Evolutionary conservation across 2,329 filamentous ascomycete genomes (phyloP).

Genomic region (Talaromyces albobiverticillius): DNA sequence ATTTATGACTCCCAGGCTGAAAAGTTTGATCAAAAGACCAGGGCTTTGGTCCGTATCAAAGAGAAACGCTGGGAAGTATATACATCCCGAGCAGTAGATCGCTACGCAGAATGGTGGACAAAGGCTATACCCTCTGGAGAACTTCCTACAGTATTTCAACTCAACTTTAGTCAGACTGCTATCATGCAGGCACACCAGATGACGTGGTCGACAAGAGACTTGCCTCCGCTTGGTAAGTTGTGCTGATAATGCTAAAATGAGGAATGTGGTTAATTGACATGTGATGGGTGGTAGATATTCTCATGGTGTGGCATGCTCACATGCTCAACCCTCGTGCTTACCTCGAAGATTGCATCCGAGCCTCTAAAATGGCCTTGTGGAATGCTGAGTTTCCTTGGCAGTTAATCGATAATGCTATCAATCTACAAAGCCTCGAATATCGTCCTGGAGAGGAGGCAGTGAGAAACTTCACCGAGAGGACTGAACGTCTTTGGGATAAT

Average conservation of each 20-base stretch:
- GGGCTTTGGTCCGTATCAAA: not conserved
- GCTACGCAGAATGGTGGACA: conserved; percentile 8
- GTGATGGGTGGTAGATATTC: conserved; percentile 52
- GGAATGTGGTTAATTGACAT: too few species aligned
- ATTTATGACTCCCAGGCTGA: not conserved
- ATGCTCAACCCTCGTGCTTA: conserved; percentile 70
- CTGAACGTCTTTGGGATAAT: too few species aligned
- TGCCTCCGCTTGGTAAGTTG: not conserved
- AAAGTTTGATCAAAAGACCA: not conserved
- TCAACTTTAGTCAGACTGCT: too few species aligned
- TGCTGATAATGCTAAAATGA: too few species aligned
- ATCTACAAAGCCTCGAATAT: too few species aligned
- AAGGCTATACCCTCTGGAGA: not conserved
- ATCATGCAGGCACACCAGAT: too few species aligned
- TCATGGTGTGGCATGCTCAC: conserved; percentile 78
- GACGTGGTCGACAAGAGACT: not conserved
- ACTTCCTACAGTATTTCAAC: too few species aligned
- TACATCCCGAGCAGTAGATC: conserved; percentile 12
- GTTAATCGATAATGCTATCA: too few species aligned
- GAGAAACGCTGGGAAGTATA: conserved; percentile 12
- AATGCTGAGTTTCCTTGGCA: conserved; percentile 63
- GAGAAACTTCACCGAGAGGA: conserved; percentile 32
- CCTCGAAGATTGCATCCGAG: conserved; percentile 65
- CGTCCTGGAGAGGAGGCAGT: too few species aligned
- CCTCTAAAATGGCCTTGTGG: conserved; percentile 56